phyloP scores from a whole-genome alignment of 2,329 filamentous ascomycete species.

The Exophiala oligosperma region DNA sequence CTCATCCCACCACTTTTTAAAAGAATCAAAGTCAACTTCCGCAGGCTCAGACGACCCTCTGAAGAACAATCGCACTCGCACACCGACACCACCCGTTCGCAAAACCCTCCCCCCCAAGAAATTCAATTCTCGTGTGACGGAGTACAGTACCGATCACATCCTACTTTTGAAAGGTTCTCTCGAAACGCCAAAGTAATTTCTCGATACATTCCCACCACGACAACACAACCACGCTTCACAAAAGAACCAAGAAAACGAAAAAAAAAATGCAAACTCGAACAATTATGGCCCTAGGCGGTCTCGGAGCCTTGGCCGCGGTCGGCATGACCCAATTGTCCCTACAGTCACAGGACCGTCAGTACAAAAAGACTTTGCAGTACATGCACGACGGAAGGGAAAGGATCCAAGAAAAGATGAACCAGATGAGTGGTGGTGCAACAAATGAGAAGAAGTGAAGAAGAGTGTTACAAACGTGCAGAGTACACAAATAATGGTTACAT shows the following conservation, averaged over 20 bases:
- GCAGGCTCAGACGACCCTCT: too few relatives aligned
- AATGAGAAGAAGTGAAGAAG: slow-evolving; percentile 17
- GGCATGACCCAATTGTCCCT: slow-evolving; percentile 27
- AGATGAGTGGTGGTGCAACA: slow-evolving; percentile 9
- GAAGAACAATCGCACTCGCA: too few relatives aligned
- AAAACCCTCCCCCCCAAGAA: too few relatives aligned
- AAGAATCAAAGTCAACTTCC: too few relatives aligned
- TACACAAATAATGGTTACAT: not conserved
- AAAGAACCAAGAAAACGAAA: not conserved
- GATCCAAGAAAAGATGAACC: slow-evolving; percentile 24
- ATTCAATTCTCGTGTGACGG: too few relatives aligned
- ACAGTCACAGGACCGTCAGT: slow-evolving; percentile 29
- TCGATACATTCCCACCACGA: too few relatives aligned
- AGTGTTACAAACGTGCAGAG: not conserved
- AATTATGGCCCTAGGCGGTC: not conserved
- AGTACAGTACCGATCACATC: too few relatives aligned
- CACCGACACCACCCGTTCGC: too few relatives aligned
- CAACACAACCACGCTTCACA: too few relatives aligned
- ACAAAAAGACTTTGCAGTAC: slow-evolving; percentile 30
- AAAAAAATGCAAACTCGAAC: not conserved
- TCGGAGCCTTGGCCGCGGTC: slow-evolving; percentile 15
- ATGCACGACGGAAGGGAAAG: slow-evolving; percentile 30
- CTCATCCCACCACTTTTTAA: too few relatives aligned
- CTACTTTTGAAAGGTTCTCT: too few relatives aligned
- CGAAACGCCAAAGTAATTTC: too few relatives aligned